These are phyloP conservation scores for Ogataea methanolica DNA, from an alignment of 805 yeast species.

Conservation along the genomic window DNA sequence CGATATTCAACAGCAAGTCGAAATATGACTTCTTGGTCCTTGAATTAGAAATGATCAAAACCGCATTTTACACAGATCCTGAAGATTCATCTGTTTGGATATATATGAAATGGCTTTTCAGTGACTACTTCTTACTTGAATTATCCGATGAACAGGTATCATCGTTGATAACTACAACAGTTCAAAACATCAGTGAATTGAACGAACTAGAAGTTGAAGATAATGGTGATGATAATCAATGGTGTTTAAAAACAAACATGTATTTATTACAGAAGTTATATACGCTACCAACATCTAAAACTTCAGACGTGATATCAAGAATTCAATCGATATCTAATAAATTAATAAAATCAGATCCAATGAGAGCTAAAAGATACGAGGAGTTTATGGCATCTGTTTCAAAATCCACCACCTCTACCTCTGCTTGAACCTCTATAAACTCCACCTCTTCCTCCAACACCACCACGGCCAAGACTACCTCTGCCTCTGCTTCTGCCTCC, in stretches of 20 bases:
- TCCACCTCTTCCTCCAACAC: neutral
- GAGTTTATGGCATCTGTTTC: slow-evolving; percentile 21
- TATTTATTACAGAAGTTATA: slow-evolving; percentile 38
- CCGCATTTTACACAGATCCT: slow-evolving; percentile 89
- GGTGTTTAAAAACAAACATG: slow-evolving; percentile 67
- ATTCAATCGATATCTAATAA: slow-evolving; percentile 34
- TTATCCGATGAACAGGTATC: slow-evolving; percentile 23
- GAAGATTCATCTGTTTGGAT: slow-evolving; percentile 94
- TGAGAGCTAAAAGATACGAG: slow-evolving; percentile 55
- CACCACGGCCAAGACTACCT: slow-evolving; percentile 2
- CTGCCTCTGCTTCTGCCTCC: slow-evolving; percentile 1
- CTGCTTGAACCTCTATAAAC: no score
- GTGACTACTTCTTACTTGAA: slow-evolving; percentile 36
- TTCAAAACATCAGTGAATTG: slow-evolving; percentile 51
- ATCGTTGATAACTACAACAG: slow-evolving; percentile 40
- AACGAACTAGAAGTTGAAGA: slow-evolving; percentile 72
- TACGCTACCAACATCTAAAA: slow-evolving; percentile 9
- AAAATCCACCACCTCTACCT: neutral
- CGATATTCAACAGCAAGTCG: slow-evolving; percentile 12
- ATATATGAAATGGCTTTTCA: slow-evolving; percentile 75
- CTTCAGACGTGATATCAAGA: slow-evolving; percentile 16
- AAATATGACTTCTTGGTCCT: slow-evolving; percentile 33
- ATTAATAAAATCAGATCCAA: slow-evolving; percentile 56
- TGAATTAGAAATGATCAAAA: slow-evolving; percentile 67
- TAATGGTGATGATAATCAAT: slow-evolving; percentile 53